phyloP scores from a whole-genome alignment of 1,139 yeast genomes.

The Candida neerlandica region DNA sequence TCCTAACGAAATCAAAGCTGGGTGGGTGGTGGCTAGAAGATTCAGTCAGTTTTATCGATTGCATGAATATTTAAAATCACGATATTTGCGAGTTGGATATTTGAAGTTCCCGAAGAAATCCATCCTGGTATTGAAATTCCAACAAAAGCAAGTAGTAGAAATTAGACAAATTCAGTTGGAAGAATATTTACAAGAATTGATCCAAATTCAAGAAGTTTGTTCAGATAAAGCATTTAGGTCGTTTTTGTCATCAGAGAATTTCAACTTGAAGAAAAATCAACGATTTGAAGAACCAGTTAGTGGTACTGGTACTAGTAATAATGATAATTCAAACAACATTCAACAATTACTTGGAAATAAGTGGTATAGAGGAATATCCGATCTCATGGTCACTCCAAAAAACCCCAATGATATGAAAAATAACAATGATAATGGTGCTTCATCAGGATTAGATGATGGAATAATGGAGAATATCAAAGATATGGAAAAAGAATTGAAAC shows the following conservation, averaged over 20 bases:
- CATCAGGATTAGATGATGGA: slow-evolving; percentile 7
- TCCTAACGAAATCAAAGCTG: slow-evolving; percentile 57
- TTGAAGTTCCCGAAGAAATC: slow-evolving; percentile 65
- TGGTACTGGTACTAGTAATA: slow-evolving; percentile 19
- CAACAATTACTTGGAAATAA: slow-evolving; percentile 38
- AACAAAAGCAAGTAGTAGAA: slow-evolving; percentile 64
- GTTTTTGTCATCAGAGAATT: slow-evolving; percentile 76
- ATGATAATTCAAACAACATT: slow-evolving; percentile 11
- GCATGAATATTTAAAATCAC: slow-evolving; percentile 61
- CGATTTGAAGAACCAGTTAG: slow-evolving; percentile 25
- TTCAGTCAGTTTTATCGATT: slow-evolving; percentile 80
- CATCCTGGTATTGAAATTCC: slow-evolving; percentile 62
- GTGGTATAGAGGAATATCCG: slow-evolving; percentile 47
- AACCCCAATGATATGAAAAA: background rate
- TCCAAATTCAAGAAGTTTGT: slow-evolving; percentile 70
- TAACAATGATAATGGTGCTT: background rate
- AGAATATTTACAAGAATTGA: slow-evolving; percentile 57
- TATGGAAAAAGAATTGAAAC: slow-evolving; percentile 46
- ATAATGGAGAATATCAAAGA: slow-evolving; percentile 37
- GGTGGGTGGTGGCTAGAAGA: slow-evolving; percentile 89
- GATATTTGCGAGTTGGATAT: slow-evolving; percentile 52
- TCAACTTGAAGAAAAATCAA: slow-evolving; percentile 42
- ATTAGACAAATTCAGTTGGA: slow-evolving; percentile 64
- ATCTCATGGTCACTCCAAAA: slow-evolving; percentile 17
- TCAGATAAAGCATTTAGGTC: slow-evolving; percentile 70